Evolutionary conservation across 768 basidiomycete species (phyloP).

Genomic region (Baorangia bicolor): DNA sequence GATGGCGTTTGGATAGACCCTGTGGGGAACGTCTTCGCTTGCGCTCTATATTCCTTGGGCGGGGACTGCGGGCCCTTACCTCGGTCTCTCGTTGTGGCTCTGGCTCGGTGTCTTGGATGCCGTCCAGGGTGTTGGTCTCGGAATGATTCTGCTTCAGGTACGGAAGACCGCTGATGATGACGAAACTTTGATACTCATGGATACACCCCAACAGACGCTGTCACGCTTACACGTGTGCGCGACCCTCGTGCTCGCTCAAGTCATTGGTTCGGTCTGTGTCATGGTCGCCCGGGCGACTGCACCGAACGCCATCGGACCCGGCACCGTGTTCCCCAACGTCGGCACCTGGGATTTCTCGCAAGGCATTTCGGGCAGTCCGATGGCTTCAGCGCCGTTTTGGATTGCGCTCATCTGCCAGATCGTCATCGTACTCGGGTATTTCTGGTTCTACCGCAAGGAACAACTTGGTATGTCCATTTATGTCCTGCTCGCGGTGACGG

Average conservation of each 20-base stretch:
- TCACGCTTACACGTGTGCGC: slow-evolving; percentile 94
- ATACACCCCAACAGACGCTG: slow-evolving; percentile 50
- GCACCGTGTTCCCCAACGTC: slow-evolving; percentile 87
- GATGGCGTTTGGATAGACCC: slow-evolving; percentile 49
- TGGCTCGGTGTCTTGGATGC: slow-evolving; percentile 96
- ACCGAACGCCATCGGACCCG: slow-evolving; percentile 86
- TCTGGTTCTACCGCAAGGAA: slow-evolving; percentile 97
- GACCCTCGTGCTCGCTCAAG: slow-evolving; percentile 86
- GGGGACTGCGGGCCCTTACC: slow-evolving; percentile 79
- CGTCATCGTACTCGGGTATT: slow-evolving; percentile 87
- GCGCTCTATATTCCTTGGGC: slow-evolving; percentile 95
- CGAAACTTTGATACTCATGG: not conserved
- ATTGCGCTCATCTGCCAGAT: slow-evolving; percentile 76
- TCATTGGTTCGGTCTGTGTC: slow-evolving; percentile 87
- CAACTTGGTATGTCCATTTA: slow-evolving; percentile 61
- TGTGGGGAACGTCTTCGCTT: slow-evolving; percentile 94
- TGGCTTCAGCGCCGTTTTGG: slow-evolving; percentile 88
- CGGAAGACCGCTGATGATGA: not conserved
- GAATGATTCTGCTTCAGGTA: slow-evolving; percentile 82
- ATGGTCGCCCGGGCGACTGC: slow-evolving; percentile 92
- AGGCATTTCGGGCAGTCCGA: slow-evolving; percentile 72
- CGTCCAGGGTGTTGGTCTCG: slow-evolving; percentile 90
- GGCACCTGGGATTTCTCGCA: slow-evolving; percentile 86
- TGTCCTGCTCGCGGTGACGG: no score
- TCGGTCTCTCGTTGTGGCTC: slow-evolving; percentile 88